Conservation (phyloP, 23 red algal genomes). For the Agarophyton chilense region DNA sequence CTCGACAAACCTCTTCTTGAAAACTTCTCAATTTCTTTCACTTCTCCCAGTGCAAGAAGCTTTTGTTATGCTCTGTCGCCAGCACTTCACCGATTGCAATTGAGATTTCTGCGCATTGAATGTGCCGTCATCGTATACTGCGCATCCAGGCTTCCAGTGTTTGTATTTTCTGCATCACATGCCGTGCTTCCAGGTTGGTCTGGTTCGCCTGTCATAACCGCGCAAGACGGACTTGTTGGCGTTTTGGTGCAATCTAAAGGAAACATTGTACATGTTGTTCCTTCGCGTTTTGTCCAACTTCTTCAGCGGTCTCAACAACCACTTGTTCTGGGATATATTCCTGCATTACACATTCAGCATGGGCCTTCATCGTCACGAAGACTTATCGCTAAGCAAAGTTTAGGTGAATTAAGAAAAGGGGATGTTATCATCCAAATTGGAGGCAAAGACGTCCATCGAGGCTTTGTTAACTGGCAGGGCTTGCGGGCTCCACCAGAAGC, state of each 20-base stretch:
- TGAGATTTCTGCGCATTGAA: not conserved
- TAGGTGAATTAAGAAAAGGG: not conserved
- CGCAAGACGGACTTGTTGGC: not conserved
- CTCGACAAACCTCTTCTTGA: not conserved
- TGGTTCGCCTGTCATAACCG: not conserved
- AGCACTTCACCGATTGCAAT: not conserved
- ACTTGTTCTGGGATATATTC: not conserved
- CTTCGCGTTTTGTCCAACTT: not conserved
- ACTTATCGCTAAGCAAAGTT: not conserved
- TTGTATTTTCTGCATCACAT: not conserved
- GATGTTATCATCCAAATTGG: slow-evolving; percentile 1
- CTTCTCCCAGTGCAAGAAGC: not conserved
- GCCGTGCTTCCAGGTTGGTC: not conserved
- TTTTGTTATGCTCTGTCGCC: not conserved
- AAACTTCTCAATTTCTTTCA: not conserved
- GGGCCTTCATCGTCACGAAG: not conserved
- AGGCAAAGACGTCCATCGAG: not conserved
- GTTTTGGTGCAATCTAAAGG: not conserved
- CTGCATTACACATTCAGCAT: not conserved
- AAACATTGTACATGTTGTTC: slow-evolving; percentile 15
- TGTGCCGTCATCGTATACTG: not conserved
- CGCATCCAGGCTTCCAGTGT: not conserved
- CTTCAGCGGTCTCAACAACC: not conserved
- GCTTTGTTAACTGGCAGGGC: slow-evolving; percentile 1
- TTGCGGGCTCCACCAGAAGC: slow-evolving; percentile 5